phyloP scores from a whole-genome alignment of 768 basidiomycete genomes.

The Rhizopogon salebrosus region DNA sequence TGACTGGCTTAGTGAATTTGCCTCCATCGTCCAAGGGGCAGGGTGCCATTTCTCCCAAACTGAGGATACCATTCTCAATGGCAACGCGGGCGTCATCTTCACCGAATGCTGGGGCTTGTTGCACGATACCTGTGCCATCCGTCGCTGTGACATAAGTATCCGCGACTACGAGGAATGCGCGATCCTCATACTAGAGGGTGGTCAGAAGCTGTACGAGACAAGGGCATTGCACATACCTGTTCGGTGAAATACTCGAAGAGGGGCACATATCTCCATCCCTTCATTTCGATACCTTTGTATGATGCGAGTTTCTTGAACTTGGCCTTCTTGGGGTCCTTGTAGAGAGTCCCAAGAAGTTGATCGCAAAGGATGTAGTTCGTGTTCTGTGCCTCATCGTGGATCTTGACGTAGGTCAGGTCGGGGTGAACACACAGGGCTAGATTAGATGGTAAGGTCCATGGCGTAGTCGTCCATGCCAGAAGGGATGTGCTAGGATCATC shows the following conservation, averaged over 20 bases:
- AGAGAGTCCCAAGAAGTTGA: conserved; percentile 76
- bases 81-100: conserved; percentile 98
- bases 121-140: conserved; percentile 97
- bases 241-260: conserved; percentile 97
- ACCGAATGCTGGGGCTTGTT: conserved; percentile 97
- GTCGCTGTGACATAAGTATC: conserved; percentile 92
- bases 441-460: conserved; percentile 97
- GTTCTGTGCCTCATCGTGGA: conserved; percentile 83
- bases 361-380: conserved; percentile 92
- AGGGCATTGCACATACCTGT: conserved; percentile 46
- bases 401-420: conserved; percentile 93
- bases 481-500: conserved; percentile 89
- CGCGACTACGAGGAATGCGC: conserved; percentile 81
- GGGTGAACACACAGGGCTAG: conserved; percentile 94
- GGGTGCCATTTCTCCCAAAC: conserved; percentile 88
- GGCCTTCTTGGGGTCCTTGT: conserved; percentile 96
- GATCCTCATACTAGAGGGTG: conserved; percentile 71
- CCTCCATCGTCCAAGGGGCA: conserved; percentile 93
- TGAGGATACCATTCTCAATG: conserved; percentile 77
- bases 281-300: conserved; percentile 90
- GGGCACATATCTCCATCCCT: conserved; percentile 92
- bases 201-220: neutral
- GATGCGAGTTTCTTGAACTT: conserved; percentile 88
- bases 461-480: conserved; percentile 98
- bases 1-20: conserved; percentile 81